Evolutionary conservation across 2,329 filamentous ascomycete species (phyloP).

Genomic region (Xylaria hypoxylon): DNA sequence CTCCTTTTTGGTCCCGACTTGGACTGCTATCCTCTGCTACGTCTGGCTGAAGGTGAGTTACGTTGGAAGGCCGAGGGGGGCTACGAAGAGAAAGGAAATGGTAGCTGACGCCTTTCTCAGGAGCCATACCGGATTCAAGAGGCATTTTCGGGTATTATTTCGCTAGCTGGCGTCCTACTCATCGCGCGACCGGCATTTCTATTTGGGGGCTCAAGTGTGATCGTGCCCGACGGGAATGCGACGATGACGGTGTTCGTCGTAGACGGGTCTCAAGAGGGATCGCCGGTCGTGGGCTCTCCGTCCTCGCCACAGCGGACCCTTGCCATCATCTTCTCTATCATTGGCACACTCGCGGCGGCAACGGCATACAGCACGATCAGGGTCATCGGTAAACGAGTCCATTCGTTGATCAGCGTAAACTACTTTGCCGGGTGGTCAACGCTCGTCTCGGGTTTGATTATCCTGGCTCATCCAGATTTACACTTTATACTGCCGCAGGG

Average conservation of each 20-base stretch:
- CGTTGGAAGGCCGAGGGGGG: not conserved
- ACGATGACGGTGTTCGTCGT: conserved; percentile 27
- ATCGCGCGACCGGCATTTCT: conserved; percentile 77
- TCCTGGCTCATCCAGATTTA: conserved; percentile 60
- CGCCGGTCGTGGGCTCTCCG: conserved; percentile 45
- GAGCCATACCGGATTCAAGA: conserved; percentile 80
- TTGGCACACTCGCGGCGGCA: conserved; percentile 77
- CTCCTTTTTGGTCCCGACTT: conserved; percentile 79
- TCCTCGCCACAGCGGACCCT: conserved; percentile 72
- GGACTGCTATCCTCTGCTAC: conserved; percentile 75
- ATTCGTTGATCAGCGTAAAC: conserved; percentile 81
- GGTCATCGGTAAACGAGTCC: conserved; percentile 78
- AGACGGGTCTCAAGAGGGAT: conserved; percentile 36
- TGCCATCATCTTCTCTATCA: conserved; percentile 73
- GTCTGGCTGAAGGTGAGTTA: conserved; percentile 55
- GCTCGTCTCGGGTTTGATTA: conserved; percentile 70
- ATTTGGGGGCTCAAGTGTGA: conserved; percentile 54
- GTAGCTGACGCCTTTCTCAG: conserved; percentile 58
- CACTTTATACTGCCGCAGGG: conserved; percentile 53
- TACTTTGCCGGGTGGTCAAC: conserved; percentile 79
- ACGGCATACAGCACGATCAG: conserved; percentile 79
- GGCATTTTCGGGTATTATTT: conserved; percentile 75
- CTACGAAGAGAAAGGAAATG: not conserved
- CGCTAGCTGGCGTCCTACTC: conserved; percentile 77
- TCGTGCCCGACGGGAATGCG: conserved; percentile 9